Percentiles rank a stretch among this genome's conserved stretches.
phyloP scores from a whole-genome alignment of 208 protist species.

The Trypanosoma theileri region DNA sequence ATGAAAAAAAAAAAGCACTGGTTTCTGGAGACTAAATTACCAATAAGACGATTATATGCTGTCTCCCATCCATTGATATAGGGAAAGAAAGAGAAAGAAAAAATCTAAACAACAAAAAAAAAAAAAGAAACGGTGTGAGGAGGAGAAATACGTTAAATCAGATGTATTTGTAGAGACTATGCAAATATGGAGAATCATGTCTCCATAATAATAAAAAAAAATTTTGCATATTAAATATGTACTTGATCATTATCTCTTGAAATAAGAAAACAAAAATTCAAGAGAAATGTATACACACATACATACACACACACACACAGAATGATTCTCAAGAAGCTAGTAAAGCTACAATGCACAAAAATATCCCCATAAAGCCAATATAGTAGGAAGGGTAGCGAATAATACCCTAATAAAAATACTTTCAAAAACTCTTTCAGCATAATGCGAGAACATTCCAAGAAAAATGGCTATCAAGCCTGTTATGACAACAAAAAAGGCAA shows the following conservation, averaged over 20 bases:
- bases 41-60: too few species aligned
- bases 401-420: slow-evolving; percentile 1
- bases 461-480: slow-evolving; percentile 17
- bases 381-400: slow-evolving; percentile 20
- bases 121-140: neutral
- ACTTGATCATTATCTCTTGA: too few species aligned
- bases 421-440: slow-evolving; percentile 18
- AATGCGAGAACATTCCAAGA: slow-evolving; percentile 31
- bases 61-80: neutral
- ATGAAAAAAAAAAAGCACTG: slow-evolving; percentile 22
- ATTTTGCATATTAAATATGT: too few species aligned
- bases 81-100: slow-evolving; percentile 15
- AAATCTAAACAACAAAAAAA: slow-evolving; percentile 15
- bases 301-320: too few species aligned
- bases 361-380: slow-evolving; percentile 27
- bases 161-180: too few species aligned
- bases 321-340: neutral
- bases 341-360: neutral
- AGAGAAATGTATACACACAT: slow-evolving; percentile 13
- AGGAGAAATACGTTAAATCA: too few species aligned
- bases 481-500: slow-evolving; percentile 11
- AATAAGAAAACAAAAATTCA: neutral
- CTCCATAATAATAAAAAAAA: too few species aligned
- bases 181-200: too few species aligned
- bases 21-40: too few species aligned